Base-by-base conservation (phyloP, 2,329 filamentous ascomycete species). In the Paracorniculantispora psalliotae region DNA sequence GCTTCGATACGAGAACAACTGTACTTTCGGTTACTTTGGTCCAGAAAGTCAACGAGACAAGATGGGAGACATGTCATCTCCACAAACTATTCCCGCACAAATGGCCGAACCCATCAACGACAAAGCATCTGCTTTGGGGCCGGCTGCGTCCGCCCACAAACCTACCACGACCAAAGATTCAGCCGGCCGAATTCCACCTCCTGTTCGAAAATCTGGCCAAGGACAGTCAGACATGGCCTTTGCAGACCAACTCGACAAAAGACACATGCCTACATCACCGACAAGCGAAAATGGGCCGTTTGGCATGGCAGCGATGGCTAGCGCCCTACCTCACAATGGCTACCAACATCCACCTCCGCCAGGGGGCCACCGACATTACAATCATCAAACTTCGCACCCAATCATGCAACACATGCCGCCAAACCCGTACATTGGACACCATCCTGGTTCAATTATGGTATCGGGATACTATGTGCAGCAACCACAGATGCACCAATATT, bases 381-480 rank as follows among this genome's bases (percentile, higher is more conserved):
- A 62, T 62, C 50, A 70, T 68, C 51, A 68, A 69, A 57, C 68
- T 39, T 67, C 71, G 5, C 63, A 67, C 28, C 64, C 64, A 35
- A 64, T 71, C 59, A 67, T 73, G 52, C 66, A 64, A 6, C 65
- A 68, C 35, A 67, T 71, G 57, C 62, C 68, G 28, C 72, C 70
- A 51, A 68, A 73, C 61, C 57, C 67, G 47, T 78, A 69, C 51
- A 65, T 67, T 15, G 64, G 67, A 8, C 73, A 74, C 54, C 61
- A 64, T 10, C 62, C 63, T 13, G 70, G 76, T 4, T 21, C 55
- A 19, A 63, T 73, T 46, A 64, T 69, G 23, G 67, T 63, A 12
- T 75, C 73, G 48, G 72, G 71, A 26, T 79, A 76, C 61, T 79
- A 78, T 61, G 61, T 75, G 60, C 67, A 72, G 17, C 75, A 75